phyloP scores from a whole-genome alignment of 345 rosid species.

The Eucalyptus caleyi region DNA sequence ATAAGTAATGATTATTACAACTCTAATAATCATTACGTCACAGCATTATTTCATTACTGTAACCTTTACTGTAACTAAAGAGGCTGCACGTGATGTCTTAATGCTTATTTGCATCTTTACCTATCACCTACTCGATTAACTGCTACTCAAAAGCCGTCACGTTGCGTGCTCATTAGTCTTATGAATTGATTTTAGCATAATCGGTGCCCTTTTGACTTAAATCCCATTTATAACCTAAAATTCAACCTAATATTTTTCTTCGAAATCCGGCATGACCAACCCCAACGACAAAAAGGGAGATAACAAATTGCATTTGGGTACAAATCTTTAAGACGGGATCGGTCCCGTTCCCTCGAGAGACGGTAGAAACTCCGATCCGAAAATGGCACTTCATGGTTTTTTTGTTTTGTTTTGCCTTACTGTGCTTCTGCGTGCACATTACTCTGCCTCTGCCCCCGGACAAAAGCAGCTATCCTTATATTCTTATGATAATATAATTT shows the following conservation, averaged over 20 bases:
- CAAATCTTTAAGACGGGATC: background rate
- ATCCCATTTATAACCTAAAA: background rate
- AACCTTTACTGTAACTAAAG: background rate
- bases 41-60: background rate
- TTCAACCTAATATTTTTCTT: background rate
- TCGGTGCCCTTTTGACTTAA: background rate
- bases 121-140: background rate
- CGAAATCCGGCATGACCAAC: background rate
- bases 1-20: background rate
- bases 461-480: background rate
- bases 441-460: background rate
- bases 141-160: background rate
- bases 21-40: background rate
- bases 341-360: background rate
- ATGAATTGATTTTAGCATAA: background rate
- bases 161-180: background rate
- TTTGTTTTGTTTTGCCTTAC: background rate
- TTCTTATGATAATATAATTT: accelerated
- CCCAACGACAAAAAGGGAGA: background rate
- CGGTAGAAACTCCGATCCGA: background rate
- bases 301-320: background rate
- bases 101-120: background rate
- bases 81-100: background rate
- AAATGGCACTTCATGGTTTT: background rate
- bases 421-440: background rate